Evolutionary conservation across 352 stramenopile genomes (phyloP), one percentile per base, ranked within the genome.

Genomic region (Globisporangium paroecandrum): DNA sequence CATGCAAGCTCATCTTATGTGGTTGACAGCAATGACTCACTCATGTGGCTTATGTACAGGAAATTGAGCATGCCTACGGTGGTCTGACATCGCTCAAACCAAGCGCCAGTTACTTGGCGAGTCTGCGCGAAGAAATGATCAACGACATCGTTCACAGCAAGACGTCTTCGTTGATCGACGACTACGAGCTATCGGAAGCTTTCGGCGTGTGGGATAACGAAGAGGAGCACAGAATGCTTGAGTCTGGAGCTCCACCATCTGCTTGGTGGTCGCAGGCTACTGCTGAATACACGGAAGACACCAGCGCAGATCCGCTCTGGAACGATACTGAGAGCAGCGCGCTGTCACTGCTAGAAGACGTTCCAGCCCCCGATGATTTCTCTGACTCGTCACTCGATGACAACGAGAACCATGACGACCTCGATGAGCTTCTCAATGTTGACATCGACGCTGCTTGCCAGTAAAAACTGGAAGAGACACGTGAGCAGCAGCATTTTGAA

Each of bases 31-130:
- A 22, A 18, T 3, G 13, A 27, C 46, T 22, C 0, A 24, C n/a
- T 59, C 34, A 12, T 29, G 5, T n/a, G 3, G 15, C 3, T 64
- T 27, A 24, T 20, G 13, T 65, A 18, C 36, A 92, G 85, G 82
- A 95, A 22, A 85, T 93, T 54, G 87, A 95, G 36, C 66, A 74
- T 41, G 83, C 87, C 20, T 93, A 92, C 58, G 87, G 87, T 34
- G 87, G 87, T 22, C 27, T 95, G 9, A 55, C 80, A 6, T 81
- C 74, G 1, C 65, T 70, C 0, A 67, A 68, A 25, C 55, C 70
- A 2, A 73, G 89, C 22, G 72, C 69, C 1, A 68, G 60, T 0
- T 84, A 82, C 57, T 49, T 89, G n/a, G 70, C 77, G 18, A 65
- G 65, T n/a, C 68, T 95, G 13, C 75, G 72, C 32, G 65, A 87